Evolutionary conservation across 73 alveolate genomes (phyloP), one percentile per base, ranked within the genome.

Genomic region (Paramecium sexaurelia): DNA sequence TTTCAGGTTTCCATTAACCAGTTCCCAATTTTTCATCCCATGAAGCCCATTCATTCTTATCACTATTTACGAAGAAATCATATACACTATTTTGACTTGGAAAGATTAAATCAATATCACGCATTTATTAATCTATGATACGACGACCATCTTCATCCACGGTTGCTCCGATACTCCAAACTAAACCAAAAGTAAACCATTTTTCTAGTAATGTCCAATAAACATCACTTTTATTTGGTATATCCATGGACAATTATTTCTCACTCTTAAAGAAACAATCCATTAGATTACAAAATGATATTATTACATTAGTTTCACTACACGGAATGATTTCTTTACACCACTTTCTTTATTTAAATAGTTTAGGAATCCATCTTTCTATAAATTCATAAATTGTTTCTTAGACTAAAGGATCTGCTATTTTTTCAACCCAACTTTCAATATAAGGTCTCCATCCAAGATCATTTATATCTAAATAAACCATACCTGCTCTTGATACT

Each of bases 401-500:
- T 83, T 86, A 67, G 37, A 92, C 84, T 27, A 57, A 94, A 41
- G 91, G 95, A 51, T 92, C 96, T 35, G 85, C 92, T 78, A 92
- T 92, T 83, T 91, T 93, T 83, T 96, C 97, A 51, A 97, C 87
- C 99, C 99, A 97, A 24, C 95, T 73, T 68, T 95, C 96, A 55
- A 95, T 95, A 57, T 96, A 94, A 0, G 99, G 99, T 89, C 95
- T 94, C 99, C 99, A 96, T 33, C 99, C 98, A 57, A 97, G 97
- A 86, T 97, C 99, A 40, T 97, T 97, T 45, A 95, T 96, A 71
- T 97, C 99, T 66, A 97, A 86, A 75, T 95, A 98, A 83, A 98
- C 97, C 98, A 99, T 97, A 55, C 99, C 99, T 8, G 99, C 99
- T 93, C 99, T 96, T 24, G 99, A 96, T 47, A 99, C 99, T 20